phyloP scores from a whole-genome alignment of 257 asterid species.

The Cynanchum wilfordii region DNA sequence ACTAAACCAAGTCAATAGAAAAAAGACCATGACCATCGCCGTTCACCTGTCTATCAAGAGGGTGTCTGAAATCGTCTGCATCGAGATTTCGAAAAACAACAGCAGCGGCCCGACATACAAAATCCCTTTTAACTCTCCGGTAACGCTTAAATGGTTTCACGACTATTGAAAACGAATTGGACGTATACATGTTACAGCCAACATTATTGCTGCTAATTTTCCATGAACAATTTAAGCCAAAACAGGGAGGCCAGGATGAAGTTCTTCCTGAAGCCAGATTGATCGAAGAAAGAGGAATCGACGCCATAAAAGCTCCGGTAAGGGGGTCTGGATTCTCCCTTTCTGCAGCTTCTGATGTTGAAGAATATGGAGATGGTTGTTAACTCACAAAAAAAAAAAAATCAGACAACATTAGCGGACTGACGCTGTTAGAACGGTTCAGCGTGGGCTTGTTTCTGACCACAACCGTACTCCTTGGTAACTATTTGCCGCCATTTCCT shows the following conservation, averaged over 20 bases:
- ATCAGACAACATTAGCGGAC: not conserved
- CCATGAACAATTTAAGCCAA: not conserved
- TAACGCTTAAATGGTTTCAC: slow-evolving; percentile 18
- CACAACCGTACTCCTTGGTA: slow-evolving; percentile 49
- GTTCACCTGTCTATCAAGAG: slow-evolving; percentile 84
- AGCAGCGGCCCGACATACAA: slow-evolving; percentile 51
- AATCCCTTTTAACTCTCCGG: not conserved
- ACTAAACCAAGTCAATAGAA: not conserved
- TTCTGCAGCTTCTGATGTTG: not conserved
- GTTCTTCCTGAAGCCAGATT: not conserved
- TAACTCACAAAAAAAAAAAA: slow-evolving; percentile 12
- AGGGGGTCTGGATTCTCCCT: not conserved
- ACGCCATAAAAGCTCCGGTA: slow-evolving; percentile 37
- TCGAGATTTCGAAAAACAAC: slow-evolving; percentile 59
- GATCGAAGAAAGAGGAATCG: slow-evolving; percentile 38
- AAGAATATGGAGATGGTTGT: slow-evolving; percentile 7
- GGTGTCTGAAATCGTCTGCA: slow-evolving; percentile 92
- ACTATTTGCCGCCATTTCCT: slow-evolving; percentile 52
- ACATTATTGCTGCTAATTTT: not conserved
- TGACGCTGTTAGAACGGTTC: not conserved
- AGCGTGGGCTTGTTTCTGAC: slow-evolving; percentile 30
- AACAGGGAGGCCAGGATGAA: not conserved
- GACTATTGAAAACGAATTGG: slow-evolving; percentile 20
- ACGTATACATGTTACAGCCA: slow-evolving; percentile 12
- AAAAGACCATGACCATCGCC: not conserved